Evolutionary conservation across 2,329 filamentous ascomycete genomes (phyloP).

Genomic region (Coniochaeta sp.): DNA sequence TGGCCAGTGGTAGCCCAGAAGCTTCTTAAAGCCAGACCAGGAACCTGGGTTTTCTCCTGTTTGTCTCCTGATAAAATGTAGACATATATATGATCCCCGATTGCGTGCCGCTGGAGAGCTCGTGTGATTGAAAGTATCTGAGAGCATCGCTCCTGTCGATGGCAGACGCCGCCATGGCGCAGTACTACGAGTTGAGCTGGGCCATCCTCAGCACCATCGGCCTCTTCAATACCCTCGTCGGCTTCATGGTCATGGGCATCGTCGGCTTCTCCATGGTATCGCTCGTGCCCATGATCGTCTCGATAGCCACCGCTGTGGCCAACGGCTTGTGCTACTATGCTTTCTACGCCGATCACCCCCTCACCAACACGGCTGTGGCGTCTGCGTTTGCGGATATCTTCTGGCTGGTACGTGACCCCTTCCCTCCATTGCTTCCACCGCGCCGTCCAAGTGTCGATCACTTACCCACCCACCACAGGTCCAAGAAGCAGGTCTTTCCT

Average conservation of each 20-base stretch:
- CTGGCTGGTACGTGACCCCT: conserved; percentile 26
- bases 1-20: not conserved
- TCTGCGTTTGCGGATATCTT: conserved; percentile 29
- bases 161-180: conserved; percentile 5
- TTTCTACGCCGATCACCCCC: conserved; percentile 23
- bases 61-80: not conserved
- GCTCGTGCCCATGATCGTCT: conserved; percentile 30
- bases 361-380: conserved; percentile 21
- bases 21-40: not conserved
- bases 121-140: not conserved
- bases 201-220: conserved; percentile 36
- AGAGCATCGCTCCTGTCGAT: not conserved
- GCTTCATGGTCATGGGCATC: conserved; percentile 29
- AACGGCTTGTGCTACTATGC: conserved; percentile 36
- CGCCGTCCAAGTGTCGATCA: not conserved
- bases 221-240: conserved; percentile 29
- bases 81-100: not conserved
- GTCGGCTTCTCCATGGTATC: conserved; percentile 28
- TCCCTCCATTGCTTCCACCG: not conserved
- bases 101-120: not conserved
- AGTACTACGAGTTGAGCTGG: conserved; percentile 36
- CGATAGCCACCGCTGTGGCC: conserved; percentile 28
- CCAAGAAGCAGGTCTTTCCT: conserved; percentile 35
- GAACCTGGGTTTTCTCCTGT: not conserved
- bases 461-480: conserved; percentile 18